Percentiles rank a stretch among this genome's conserved stretches.
Evolutionary conservation across 2,329 filamentous ascomycete genomes (phyloP).

Genomic region (Paracamarosporium sp.): DNA sequence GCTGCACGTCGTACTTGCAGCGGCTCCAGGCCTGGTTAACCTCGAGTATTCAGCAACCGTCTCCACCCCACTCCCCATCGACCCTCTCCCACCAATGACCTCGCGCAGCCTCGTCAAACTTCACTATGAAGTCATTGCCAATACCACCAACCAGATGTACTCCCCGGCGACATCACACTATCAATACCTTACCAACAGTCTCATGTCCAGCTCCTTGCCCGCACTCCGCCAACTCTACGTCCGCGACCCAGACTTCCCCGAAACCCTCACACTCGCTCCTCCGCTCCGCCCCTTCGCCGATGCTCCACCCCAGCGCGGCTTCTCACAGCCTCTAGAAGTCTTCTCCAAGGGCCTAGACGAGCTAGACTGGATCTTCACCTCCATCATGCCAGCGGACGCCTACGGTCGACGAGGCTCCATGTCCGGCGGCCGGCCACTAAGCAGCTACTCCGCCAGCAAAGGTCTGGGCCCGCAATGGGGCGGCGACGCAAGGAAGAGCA

Average conservation of each 20-base stretch:
- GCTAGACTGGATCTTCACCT: slow-evolving; percentile 71
- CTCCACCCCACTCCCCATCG: slow-evolving; percentile 62
- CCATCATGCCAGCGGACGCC: slow-evolving; percentile 60
- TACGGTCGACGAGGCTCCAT: slow-evolving; percentile 48
- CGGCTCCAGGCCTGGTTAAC: slow-evolving; percentile 64
- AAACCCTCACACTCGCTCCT: slow-evolving; percentile 76
- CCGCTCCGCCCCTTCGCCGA: slow-evolving; percentile 63
- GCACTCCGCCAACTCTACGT: slow-evolving; percentile 81
- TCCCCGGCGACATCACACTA: slow-evolving; percentile 72
- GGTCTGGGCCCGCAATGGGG: slow-evolving; percentile 64
- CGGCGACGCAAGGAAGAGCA: slow-evolving; percentile 64
- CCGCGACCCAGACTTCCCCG: slow-evolving; percentile 81
- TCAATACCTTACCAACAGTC: slow-evolving; percentile 81
- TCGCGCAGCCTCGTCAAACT: slow-evolving; percentile 75
- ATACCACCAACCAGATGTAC: slow-evolving; percentile 62
- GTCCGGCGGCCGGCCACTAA: slow-evolving; percentile 52
- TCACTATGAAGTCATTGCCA: slow-evolving; percentile 81
- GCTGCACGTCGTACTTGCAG: slow-evolving; percentile 67
- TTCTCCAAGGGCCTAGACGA: slow-evolving; percentile 73
- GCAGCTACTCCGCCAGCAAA: slow-evolving; percentile 53
- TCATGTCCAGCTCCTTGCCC: slow-evolving; percentile 78
- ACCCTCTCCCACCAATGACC: slow-evolving; percentile 67
- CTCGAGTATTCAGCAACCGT: slow-evolving; percentile 66
- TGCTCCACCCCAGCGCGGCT: slow-evolving; percentile 42
- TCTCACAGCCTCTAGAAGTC: slow-evolving; percentile 66